These are phyloP conservation scores for Fusarium scirpi DNA, from an alignment of 2,329 filamentous ascomycete genomes.

Conservation along the genomic window DNA sequence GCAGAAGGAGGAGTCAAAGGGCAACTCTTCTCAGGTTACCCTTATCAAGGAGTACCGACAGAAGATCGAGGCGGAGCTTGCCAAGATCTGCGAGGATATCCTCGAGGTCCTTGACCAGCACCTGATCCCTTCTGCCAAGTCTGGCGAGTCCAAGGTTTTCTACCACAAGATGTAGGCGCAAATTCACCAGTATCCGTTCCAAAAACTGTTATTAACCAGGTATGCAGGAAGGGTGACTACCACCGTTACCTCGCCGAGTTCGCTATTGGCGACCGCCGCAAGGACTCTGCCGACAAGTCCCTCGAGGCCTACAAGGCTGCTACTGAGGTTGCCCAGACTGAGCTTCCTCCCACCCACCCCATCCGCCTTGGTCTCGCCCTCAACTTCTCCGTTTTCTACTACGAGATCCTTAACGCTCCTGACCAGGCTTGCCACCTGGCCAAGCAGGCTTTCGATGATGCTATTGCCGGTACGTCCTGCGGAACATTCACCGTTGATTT, in stretches of 20 bases:
- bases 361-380: slow-evolving; percentile 97
- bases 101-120: slow-evolving; percentile 93
- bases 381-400: slow-evolving; percentile 99
- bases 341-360: slow-evolving; percentile 96
- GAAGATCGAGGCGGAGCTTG: slow-evolving; percentile 98
- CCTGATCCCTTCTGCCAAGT: slow-evolving; percentile 94
- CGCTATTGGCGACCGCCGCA: slow-evolving; percentile 91
- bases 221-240: slow-evolving; percentile 91
- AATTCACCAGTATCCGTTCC: slow-evolving; percentile 81
- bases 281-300: slow-evolving; percentile 85
- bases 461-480: slow-evolving; percentile 76
- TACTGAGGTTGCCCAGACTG: slow-evolving; percentile 97
- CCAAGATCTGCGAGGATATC: slow-evolving; percentile 98
- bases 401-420: slow-evolving; percentile 98
- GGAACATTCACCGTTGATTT: background rate
- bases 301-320: slow-evolving; percentile 99
- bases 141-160: slow-evolving; percentile 99
- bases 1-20: slow-evolving; percentile 99
- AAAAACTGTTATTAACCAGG: slow-evolving; percentile 64
- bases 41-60: slow-evolving; percentile 97
- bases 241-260: slow-evolving; percentile 97
- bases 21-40: slow-evolving; percentile 91
- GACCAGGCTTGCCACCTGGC: slow-evolving; percentile 98
- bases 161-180: slow-evolving; percentile 94
- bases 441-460: slow-evolving; percentile 99